A percentile compares a stretch with the other conserved stretches of the same genome.
Conservation (phyloP, 495 filamentous ascomycete genomes). For the Chlorociboria aeruginascens region DNA sequence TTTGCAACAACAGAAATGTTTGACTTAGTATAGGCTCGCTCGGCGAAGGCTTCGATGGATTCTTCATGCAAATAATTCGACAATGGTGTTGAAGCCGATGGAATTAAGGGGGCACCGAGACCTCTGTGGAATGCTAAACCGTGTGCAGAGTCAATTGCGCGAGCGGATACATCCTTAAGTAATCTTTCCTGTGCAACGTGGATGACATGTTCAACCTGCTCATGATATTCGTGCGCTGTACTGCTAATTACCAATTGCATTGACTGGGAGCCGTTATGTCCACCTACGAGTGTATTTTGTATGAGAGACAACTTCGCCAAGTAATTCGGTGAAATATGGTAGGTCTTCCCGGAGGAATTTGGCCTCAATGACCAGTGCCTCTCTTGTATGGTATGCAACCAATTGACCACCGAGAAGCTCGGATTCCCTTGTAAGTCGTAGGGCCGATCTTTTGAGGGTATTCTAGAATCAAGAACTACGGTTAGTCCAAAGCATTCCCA, state of each 20-base stretch:
- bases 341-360: constrained; percentile 92
- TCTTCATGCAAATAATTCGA: constrained; percentile 67
- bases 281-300: constrained; percentile 70
- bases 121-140: constrained; percentile 87
- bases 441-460: constrained; percentile 70
- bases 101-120: constrained; percentile 65
- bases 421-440: constrained; percentile 86
- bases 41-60: constrained; percentile 57
- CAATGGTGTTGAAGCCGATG: constrained; percentile 53
- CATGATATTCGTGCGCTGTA: constrained; percentile 74
- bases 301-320: constrained; percentile 79
- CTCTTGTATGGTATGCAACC: constrained; percentile 73
- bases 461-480: constrained; percentile 37
- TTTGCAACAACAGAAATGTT: constrained; percentile 88
- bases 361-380: constrained; percentile 81
- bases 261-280: not conserved
- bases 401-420: constrained; percentile 89
- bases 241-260: not conserved
- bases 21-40: constrained; percentile 68
- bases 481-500: not conserved
- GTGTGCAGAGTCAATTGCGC: constrained; percentile 80
- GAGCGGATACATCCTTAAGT: constrained; percentile 47
- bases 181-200: constrained; percentile 58
- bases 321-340: constrained; percentile 92
- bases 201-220: constrained; percentile 67